Evolutionary conservation across 305 asterid genomes (phyloP), one percentile per base, ranked within the genome.

Genomic region (Solanum aculeatissimum): DNA sequence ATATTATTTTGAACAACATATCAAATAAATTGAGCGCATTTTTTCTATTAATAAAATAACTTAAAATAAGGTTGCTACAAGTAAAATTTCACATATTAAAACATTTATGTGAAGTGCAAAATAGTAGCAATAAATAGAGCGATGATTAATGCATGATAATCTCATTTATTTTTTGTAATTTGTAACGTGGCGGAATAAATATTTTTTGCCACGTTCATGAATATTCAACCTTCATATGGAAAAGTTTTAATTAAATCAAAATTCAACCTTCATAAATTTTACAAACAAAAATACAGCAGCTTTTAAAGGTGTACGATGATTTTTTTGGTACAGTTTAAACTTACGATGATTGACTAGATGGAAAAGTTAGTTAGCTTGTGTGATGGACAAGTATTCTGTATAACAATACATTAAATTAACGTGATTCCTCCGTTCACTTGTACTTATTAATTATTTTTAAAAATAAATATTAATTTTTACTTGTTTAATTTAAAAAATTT

Each of bases 391-490:
- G 58, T 15, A 45, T 14, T 27, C 0, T n/a, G 5, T 12, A 13
- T 3, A 15, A 72, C 4, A 7, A 21, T 71, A 71, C 1, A 40
- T 38, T 66, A 38, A 5, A n/a, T n/a, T 55, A n/a, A 35, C 5
- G 1, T 5, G 40, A 35, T 57, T 51, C 1, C 3, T 1, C 0
- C 2, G 0, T n/a, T 4, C 0, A 21, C 0, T 57, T 57, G n/a
- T n/a, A n/a, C 0, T 57, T 0, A 0, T 1, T 1, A 0, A 19
- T 2, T 57, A 19, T n/a, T 9, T 9, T 55, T n/a, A 57, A 57
- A 57, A 4, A 57, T 57, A n/a, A 57, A 3, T 55, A 19, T 55
- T 55, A 0, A 15, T 0, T 51, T 53, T 53, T 53, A 1, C 3
- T 1, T 9, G 3, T 57, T 9, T 2, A 57, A 1, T 4, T 57